These are phyloP conservation scores for Eucalyptus pumila DNA, from an alignment of 345 rosid genomes.

Conservation along the genomic window DNA sequence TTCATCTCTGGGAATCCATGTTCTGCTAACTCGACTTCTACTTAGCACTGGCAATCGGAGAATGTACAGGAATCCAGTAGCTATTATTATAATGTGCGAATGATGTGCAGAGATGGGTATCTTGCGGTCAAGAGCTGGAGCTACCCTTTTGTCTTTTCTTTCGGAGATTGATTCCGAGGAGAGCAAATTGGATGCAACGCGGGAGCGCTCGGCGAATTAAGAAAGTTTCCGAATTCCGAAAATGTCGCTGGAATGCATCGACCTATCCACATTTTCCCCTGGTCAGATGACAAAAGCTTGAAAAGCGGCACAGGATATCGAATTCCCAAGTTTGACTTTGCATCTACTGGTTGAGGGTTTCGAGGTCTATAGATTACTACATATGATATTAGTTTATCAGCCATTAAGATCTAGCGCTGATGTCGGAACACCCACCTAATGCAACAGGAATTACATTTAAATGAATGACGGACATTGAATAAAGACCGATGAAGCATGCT, in stretches of 20 bases:
- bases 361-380: not conserved
- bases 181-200: not conserved
- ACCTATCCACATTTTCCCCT: too few relatives aligned
- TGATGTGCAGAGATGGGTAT: not conserved
- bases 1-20: not conserved
- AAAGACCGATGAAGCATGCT: not conserved
- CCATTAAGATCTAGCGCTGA: rapidly evolving
- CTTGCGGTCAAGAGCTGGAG: not conserved
- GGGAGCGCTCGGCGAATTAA: not conserved
- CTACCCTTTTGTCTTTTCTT: not conserved
- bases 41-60: not conserved
- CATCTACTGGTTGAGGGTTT: too few relatives aligned
- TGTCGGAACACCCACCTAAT: not conserved
- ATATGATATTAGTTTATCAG: not conserved
- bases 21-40: not conserved
- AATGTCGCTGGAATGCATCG: not conserved
- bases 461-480: not conserved
- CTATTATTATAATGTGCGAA: not conserved
- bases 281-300: not conserved
- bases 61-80: not conserved
- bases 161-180: not conserved
- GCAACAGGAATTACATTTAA: not conserved
- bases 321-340: not conserved
- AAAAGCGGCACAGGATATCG: not conserved
- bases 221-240: not conserved